Percentiles rank a stretch among this genome's conserved stretches.
Evolutionary conservation across 345 rosid species (phyloP).

Genomic region (Eucalyptus marginata): DNA sequence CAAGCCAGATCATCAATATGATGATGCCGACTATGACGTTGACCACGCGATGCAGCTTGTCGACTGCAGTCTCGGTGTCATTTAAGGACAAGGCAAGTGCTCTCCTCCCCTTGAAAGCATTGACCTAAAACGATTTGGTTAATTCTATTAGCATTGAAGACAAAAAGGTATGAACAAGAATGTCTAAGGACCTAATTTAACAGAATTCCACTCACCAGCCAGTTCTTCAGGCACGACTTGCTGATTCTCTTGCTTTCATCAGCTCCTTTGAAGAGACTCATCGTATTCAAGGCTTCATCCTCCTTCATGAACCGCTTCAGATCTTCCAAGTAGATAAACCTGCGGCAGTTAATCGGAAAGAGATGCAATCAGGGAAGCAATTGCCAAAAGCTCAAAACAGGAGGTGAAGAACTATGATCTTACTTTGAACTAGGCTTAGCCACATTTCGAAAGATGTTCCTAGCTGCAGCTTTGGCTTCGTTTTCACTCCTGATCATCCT

Average conservation of each 20-base stretch:
- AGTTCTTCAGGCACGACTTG: constrained; percentile 62
- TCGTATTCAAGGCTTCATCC: constrained; percentile 58
- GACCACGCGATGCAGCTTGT: constrained; percentile 58
- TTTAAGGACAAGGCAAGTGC: constrained; percentile 79
- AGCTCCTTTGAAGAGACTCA: constrained; percentile 40
- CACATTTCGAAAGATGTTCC: constrained; percentile 34
- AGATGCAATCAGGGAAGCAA: neutral
- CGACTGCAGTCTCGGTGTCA: constrained; percentile 87
- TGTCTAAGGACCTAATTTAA: neutral
- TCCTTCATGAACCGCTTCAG: constrained; percentile 55
- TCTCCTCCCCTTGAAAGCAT: constrained; percentile 63
- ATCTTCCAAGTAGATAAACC: constrained; percentile 61
- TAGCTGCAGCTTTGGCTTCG: no score
- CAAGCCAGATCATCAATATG: constrained; percentile 51
- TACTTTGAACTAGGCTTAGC: constrained; percentile 61
- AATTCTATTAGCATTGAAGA: neutral
- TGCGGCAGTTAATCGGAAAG: neutral
- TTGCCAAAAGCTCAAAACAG: neutral
- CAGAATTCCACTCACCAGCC: constrained; percentile 60
- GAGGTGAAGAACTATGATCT: neutral
- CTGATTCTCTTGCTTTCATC: constrained; percentile 41
- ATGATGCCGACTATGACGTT: constrained; percentile 42
- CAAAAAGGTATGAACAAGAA: neutral
- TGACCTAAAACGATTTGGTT: neutral
- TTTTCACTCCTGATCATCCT: no score